Conservation (phyloP, 169 alveolate species). For the Eimeria necatrix region DNA sequence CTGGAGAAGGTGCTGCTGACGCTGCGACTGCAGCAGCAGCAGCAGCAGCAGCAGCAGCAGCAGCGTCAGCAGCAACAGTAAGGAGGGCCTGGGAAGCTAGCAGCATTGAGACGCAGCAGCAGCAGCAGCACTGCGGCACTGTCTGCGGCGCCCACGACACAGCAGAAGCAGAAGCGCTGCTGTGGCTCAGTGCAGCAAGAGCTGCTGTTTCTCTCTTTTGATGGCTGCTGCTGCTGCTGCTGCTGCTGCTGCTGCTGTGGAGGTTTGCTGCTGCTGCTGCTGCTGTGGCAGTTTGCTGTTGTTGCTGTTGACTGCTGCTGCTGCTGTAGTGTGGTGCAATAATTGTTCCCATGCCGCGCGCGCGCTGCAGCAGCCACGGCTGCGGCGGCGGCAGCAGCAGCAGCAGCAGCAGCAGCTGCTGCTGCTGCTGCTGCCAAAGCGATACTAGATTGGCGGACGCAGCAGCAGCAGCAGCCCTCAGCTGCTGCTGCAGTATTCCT, state of each 20-base stretch:
- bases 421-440: slow-evolving; percentile 10
- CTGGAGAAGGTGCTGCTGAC: not conserved
- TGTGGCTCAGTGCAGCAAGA: slow-evolving; percentile 74
- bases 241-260: not conserved
- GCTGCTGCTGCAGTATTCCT: too few species aligned
- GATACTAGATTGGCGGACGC: too few species aligned
- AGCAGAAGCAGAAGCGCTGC: slow-evolving; percentile 44
- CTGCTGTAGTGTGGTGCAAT: not conserved
- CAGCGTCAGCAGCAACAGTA: slow-evolving; percentile 35
- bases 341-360: too few species aligned
- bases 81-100: slow-evolving; percentile 36
- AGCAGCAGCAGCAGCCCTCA: too few species aligned
- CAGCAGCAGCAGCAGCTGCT: slow-evolving; percentile 7
- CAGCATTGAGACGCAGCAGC: slow-evolving; percentile 32
- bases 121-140: slow-evolving; percentile 67
- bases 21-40: not conserved
- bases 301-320: slow-evolving; percentile 25
- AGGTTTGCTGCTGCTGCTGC: not conserved
- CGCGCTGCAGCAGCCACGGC: not conserved
- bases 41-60: not conserved
- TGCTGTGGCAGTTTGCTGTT: not conserved
- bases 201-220: slow-evolving; percentile 24
- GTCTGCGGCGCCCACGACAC: slow-evolving; percentile 61
- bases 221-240: slow-evolving; percentile 1
- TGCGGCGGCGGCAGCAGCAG: slow-evolving; percentile 38